Conservation (phyloP, 1,139 yeast genomes). For the Sugiyamaella castrensis region DNA sequence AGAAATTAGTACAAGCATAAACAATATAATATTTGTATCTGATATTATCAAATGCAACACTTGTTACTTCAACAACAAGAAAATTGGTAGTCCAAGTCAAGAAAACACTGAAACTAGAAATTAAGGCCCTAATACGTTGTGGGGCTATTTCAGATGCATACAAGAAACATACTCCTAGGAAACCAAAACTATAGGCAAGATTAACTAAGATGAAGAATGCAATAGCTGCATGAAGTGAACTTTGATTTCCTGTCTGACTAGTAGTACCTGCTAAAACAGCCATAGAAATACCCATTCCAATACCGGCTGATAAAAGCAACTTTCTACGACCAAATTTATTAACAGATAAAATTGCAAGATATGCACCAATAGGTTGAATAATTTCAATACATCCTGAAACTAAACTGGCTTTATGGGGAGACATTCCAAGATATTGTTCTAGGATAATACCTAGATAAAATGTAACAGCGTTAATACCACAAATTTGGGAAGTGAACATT, state of each 20-base stretch:
- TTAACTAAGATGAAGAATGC: constrained; percentile 25
- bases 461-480: constrained; percentile 64
- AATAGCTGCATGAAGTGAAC: constrained; percentile 25
- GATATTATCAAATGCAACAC: constrained; percentile 41
- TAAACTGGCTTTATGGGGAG: constrained; percentile 39
- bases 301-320: constrained; percentile 20
- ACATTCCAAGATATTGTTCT: constrained; percentile 43
- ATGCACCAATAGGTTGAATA: constrained; percentile 28
- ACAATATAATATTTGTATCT: constrained; percentile 38
- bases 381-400: constrained; percentile 46
- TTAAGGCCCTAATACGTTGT: constrained; percentile 57
- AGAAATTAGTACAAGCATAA: constrained; percentile 33
- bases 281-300: constrained; percentile 26
- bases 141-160: constrained; percentile 63
- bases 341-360: constrained; percentile 22
- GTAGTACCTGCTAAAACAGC: constrained; percentile 26
- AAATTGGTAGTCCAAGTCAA: constrained; percentile 47
- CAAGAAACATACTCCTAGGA: constrained; percentile 26
- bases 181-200: constrained; percentile 26
- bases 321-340: constrained; percentile 24
- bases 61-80: constrained; percentile 44
- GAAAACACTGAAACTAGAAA: constrained; percentile 44
- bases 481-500: constrained; percentile 63
- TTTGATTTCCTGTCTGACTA: constrained; percentile 20
- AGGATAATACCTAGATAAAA: constrained; percentile 39